Percentiles rank a stretch among this genome's conserved stretches.
Evolutionary conservation across 1,139 yeast species (phyloP).

Genomic region (Candida neerlandica): DNA sequence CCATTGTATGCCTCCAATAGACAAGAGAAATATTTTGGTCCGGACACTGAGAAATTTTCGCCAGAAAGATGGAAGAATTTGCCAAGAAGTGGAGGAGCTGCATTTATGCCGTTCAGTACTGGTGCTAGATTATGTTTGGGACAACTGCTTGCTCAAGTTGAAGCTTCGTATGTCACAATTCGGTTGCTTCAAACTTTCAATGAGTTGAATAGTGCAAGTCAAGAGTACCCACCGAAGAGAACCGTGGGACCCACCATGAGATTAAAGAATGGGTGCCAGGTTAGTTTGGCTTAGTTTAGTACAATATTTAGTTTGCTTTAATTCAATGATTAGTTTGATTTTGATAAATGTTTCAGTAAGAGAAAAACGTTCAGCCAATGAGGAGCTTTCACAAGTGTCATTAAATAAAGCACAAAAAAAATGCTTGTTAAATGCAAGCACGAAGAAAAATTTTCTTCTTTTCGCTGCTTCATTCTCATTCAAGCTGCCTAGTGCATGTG

Average conservation of each 20-base stretch:
- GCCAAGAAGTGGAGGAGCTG: slow-evolving; percentile 33
- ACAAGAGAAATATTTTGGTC: slow-evolving; percentile 44
- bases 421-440: no score
- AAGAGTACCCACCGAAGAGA: slow-evolving; percentile 24
- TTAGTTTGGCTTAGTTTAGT: slow-evolving; percentile 5
- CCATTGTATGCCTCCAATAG: slow-evolving; percentile 49
- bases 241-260: slow-evolving; percentile 25
- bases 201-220: slow-evolving; percentile 10
- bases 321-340: no score
- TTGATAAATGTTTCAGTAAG: no score
- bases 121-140: slow-evolving; percentile 41
- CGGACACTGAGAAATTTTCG: slow-evolving; percentile 43
- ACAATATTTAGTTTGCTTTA: no score
- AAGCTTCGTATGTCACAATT: slow-evolving; percentile 33
- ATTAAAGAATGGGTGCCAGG: slow-evolving; percentile 20
- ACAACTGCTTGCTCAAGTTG: slow-evolving; percentile 41
- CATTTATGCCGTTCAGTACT: slow-evolving; percentile 36
- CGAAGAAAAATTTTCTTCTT: no score
- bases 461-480: no score
- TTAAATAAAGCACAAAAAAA: no score
- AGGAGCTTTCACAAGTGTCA: no score
- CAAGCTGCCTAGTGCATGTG: no score
- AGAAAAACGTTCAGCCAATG: no score
- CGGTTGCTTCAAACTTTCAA: slow-evolving; percentile 33
- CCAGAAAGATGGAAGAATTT: slow-evolving; percentile 51